These are phyloP conservation scores for Trichoderma brevicompactum DNA, from an alignment of 2,329 filamentous ascomycete species.

Conservation along the genomic window DNA sequence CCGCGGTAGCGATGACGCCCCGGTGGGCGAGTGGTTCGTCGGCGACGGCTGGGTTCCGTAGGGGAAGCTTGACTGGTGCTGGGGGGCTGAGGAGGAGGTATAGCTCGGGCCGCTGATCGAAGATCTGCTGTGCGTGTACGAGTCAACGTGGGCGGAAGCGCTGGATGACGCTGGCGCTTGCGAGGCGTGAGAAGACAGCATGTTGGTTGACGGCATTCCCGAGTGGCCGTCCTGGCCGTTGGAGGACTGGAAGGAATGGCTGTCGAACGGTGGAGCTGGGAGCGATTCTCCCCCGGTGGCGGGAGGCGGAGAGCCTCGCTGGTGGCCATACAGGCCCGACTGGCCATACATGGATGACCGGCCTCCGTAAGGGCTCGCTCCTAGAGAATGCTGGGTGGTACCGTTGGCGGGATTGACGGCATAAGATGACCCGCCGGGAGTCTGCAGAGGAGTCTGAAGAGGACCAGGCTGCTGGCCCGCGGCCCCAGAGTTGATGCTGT, in stretches of 20 bases:
- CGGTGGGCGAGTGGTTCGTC: slow-evolving; percentile 54
- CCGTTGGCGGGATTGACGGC: slow-evolving; percentile 55
- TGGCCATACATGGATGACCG: slow-evolving; percentile 52
- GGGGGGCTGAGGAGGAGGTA: slow-evolving; percentile 51
- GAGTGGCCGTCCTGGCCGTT: slow-evolving; percentile 42
- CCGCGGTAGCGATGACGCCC: slow-evolving; percentile 45
- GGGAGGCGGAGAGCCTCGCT: slow-evolving; percentile 51
- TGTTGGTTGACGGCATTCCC: slow-evolving; percentile 36
- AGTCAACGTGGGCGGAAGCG: slow-evolving; percentile 61
- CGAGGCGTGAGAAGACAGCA: slow-evolving; percentile 41
- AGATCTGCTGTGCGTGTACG: slow-evolving; percentile 55
- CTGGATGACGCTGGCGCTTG: slow-evolving; percentile 56
- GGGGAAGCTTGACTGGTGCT: slow-evolving; percentile 53
- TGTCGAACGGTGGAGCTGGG: slow-evolving; percentile 69
- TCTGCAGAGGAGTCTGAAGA: slow-evolving; percentile 35
- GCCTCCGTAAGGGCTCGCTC: slow-evolving; percentile 38
- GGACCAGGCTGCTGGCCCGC: slow-evolving; percentile 36
- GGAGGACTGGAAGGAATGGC: slow-evolving; percentile 64
- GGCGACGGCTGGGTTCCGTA: slow-evolving; percentile 44
- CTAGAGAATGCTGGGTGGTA: slow-evolving; percentile 37
- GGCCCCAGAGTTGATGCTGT: slow-evolving; percentile 57
- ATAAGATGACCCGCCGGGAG: slow-evolving; percentile 45
- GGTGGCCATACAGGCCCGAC: slow-evolving; percentile 50
- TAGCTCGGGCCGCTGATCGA: slow-evolving; percentile 67
- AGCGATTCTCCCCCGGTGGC: slow-evolving; percentile 63